These are phyloP conservation scores for Blastocystis sp. DNA, from an alignment of 352 stramenopile species.

Conservation along the genomic window DNA sequence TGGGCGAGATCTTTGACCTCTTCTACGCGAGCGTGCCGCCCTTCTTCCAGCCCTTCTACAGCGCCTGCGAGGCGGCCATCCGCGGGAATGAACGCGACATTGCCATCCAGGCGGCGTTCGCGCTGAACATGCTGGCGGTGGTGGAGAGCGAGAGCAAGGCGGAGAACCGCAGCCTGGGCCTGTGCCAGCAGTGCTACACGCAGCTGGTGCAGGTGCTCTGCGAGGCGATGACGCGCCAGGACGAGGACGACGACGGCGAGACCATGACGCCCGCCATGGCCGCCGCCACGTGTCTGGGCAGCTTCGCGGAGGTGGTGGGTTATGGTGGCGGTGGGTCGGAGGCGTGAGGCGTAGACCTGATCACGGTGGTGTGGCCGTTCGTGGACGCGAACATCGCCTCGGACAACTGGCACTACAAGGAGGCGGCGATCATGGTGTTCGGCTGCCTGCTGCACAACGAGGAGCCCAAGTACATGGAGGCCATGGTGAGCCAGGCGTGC, in stretches of 20 bases:
- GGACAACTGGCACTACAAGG: slow-evolving; percentile 54
- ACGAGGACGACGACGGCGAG: slow-evolving; percentile 53
- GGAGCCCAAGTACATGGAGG: not conserved
- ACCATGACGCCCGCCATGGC: slow-evolving; percentile 48
- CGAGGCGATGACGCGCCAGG: slow-evolving; percentile 26
- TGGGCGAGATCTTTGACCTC: slow-evolving; percentile 26
- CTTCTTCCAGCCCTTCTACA: slow-evolving; percentile 41
- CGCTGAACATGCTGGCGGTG: slow-evolving; percentile 15
- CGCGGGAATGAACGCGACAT: not conserved
- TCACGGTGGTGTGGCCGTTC: slow-evolving; percentile 60
- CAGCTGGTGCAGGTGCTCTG: slow-evolving; percentile 39
- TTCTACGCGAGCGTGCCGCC: slow-evolving; percentile 18
- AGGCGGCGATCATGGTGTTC: slow-evolving; percentile 64
- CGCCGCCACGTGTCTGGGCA: slow-evolving; percentile 33
- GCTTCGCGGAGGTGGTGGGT: slow-evolving; percentile 11
- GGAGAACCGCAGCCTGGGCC: not conserved
- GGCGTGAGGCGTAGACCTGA: slow-evolving; percentile 2
- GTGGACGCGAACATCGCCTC: slow-evolving; percentile 36
- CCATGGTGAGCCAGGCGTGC: not conserved
- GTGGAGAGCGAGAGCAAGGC: slow-evolving; percentile 22
- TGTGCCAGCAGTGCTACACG: not conserved
- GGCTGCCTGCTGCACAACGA: slow-evolving; percentile 43
- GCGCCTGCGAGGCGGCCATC: not conserved
- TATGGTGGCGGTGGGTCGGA: not conserved
- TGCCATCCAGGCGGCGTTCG: slow-evolving; percentile 17